These are phyloP conservation scores for Thyridium curvatum DNA, from an alignment of 2,329 filamentous ascomycete species.

Conservation along the genomic window DNA sequence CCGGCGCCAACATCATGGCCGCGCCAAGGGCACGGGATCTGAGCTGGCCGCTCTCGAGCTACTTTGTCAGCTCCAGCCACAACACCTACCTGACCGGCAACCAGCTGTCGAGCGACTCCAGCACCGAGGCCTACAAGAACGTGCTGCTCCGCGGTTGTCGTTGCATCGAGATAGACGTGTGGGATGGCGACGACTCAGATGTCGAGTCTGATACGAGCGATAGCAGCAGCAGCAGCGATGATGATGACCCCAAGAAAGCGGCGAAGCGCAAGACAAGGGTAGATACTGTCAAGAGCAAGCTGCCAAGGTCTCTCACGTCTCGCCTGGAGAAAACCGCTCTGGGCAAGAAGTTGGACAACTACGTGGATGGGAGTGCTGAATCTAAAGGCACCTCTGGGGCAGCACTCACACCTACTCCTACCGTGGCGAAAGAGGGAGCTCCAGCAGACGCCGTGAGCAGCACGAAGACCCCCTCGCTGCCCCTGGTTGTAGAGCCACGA, in stretches of 20 bases:
- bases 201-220: slow-evolving; percentile 52
- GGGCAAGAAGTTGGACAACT: slow-evolving; percentile 32
- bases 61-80: slow-evolving; percentile 91
- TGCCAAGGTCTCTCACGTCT: slow-evolving; percentile 34
- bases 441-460: slow-evolving; percentile 1
- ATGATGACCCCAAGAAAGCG: slow-evolving; percentile 49
- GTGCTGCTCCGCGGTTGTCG: slow-evolving; percentile 79
- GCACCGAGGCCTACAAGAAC: slow-evolving; percentile 80
- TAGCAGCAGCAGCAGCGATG: slow-evolving; percentile 42
- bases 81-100: slow-evolving; percentile 91
- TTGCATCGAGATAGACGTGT: slow-evolving; percentile 92
- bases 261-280: slow-evolving; percentile 54
- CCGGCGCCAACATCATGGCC: slow-evolving; percentile 33
- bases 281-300: slow-evolving; percentile 57
- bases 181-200: slow-evolving; percentile 75
- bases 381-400: slow-evolving; percentile 13
- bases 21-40: slow-evolving; percentile 43
- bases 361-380: slow-evolving; percentile 12
- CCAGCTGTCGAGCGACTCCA: slow-evolving; percentile 80
- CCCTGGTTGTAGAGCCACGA: slow-evolving; percentile 54
- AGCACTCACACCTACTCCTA: background rate
- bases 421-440: slow-evolving; percentile 1
- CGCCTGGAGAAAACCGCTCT: slow-evolving; percentile 43
- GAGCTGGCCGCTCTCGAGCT: slow-evolving; percentile 76
- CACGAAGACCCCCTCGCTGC: slow-evolving; percentile 3